These are phyloP conservation scores for Candida maesae DNA, from an alignment of 805 yeast species.

Conservation along the genomic window DNA sequence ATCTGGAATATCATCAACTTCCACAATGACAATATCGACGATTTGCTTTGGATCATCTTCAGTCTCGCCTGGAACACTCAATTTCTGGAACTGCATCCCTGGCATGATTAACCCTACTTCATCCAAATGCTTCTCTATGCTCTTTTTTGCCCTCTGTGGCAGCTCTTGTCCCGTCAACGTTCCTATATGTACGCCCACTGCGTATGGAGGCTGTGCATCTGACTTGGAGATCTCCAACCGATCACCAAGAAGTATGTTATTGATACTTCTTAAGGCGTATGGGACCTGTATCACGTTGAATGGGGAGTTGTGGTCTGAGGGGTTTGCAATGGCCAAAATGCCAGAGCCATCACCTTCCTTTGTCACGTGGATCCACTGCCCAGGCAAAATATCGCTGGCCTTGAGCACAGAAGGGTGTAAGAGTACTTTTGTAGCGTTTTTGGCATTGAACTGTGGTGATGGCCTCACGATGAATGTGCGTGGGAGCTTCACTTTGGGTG, in stretches of 20 bases:
- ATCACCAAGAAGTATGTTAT: slow-evolving; percentile 47
- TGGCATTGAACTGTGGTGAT: slow-evolving; percentile 26
- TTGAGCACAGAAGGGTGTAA: slow-evolving; percentile 43
- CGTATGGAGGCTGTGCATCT: slow-evolving; percentile 46
- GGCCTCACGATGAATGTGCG: slow-evolving; percentile 38
- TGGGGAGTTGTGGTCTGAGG: slow-evolving; percentile 33
- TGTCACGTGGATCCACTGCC: slow-evolving; percentile 42
- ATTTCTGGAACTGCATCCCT: slow-evolving; percentile 38
- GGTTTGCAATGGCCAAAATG: slow-evolving; percentile 38
- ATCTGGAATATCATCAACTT: slow-evolving; percentile 36
- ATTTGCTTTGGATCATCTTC: slow-evolving; percentile 18
- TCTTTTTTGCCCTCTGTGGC: slow-evolving; percentile 26
- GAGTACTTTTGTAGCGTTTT: slow-evolving; percentile 35
- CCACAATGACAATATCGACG: slow-evolving; percentile 19
- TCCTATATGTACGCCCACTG: slow-evolving; percentile 35
- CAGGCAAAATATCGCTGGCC: slow-evolving; percentile 42
- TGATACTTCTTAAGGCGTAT: slow-evolving; percentile 38
- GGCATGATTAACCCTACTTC: slow-evolving; percentile 62
- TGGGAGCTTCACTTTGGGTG: slow-evolving; percentile 26
- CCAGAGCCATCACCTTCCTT: slow-evolving; percentile 44
- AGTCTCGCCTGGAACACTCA: slow-evolving; percentile 17
- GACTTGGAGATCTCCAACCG: slow-evolving; percentile 45
- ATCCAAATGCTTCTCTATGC: slow-evolving; percentile 40
- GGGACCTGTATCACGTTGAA: slow-evolving; percentile 46
- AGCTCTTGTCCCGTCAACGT: slow-evolving; percentile 21